Evolutionary conservation across 768 basidiomycete genomes (phyloP), one percentile per base, ranked within the genome.

Genomic region (Tubosaeta brunneosetosa): DNA sequence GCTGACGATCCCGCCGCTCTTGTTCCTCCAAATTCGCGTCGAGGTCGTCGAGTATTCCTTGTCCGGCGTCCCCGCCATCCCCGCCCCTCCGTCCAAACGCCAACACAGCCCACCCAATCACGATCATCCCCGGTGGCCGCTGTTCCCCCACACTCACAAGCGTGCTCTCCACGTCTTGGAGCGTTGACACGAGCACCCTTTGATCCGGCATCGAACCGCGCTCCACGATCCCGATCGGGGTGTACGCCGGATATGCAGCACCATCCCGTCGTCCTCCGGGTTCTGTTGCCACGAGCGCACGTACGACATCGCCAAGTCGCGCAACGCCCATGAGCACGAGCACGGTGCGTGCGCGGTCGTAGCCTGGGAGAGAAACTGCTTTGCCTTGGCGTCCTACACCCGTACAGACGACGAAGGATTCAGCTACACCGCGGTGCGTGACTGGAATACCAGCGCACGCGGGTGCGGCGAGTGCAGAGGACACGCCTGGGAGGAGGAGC

Each of bases 271-370:
- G 77, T 29, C 77, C 62, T 68, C 40, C 77, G 4, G 41, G 36
- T 8, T 42, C 49, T 58, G 31, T 64, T 58, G 55, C 4, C 32
- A 67, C 55, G 26, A 97, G 74, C 9, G 86, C 80, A 5, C 79
- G 70, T 11, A 97, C 73, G 19, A 98, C 82, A 52, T 85, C 78
- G 7, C 71, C 62, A 4, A 98, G 77, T 25, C 97, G 76, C 16
- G 95, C 97, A 25, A 97, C 91, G 41, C 95, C 94, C 97, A 99
- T 98, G 47, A 98, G 77, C 32, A 98, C 74, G 49, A 94, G 79
- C 13, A 95, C 73, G 1, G 94, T 94, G 51, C 91, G 76, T 2
- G 76, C 73, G 9, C 94, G 81, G 57, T 88, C 83, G 71, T 98
- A 98, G 5, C 86, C 88, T 0, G 94, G 95, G n/a, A 98, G 71